phyloP scores from a whole-genome alignment of 2,329 filamentous ascomycete species.

The Leptographium radiaticola region DNA sequence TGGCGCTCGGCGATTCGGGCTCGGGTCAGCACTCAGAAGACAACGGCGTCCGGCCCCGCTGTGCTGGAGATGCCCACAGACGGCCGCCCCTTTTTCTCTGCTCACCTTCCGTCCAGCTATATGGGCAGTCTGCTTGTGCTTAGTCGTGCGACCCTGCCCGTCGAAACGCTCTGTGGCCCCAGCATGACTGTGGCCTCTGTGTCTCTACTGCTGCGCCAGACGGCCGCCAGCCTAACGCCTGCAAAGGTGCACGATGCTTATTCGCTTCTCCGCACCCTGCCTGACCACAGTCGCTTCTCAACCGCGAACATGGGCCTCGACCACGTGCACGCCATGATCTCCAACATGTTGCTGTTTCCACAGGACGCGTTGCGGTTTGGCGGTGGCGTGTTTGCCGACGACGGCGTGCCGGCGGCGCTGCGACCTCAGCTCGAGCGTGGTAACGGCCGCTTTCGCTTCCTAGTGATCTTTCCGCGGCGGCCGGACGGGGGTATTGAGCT shows the following conservation, averaged over 20 bases:
- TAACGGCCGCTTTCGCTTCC: conserved; percentile 2
- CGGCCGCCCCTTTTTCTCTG: background rate
- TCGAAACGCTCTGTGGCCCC: background rate
- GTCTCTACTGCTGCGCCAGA: background rate
- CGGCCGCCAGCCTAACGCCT: background rate
- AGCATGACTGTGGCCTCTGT: background rate
- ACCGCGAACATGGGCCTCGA: conserved; percentile 3
- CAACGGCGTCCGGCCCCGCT: background rate
- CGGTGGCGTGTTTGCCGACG: background rate
- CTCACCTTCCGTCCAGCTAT: background rate
- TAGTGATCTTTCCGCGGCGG: background rate
- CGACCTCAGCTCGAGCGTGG: background rate
- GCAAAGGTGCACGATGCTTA: background rate
- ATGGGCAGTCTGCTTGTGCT: conserved; percentile 2
- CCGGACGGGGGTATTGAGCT: background rate
- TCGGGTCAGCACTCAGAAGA: background rate
- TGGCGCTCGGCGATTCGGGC: conserved; percentile 1
- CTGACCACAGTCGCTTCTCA: conserved; percentile 1
- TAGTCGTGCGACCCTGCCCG: background rate
- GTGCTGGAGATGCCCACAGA: conserved; percentile 1
- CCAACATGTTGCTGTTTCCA: conserved; percentile 3
- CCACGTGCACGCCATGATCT: conserved; percentile 3
- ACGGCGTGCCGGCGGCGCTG: background rate
- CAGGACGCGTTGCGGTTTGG: background rate
- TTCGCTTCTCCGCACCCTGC: background rate